Percentiles rank a stretch among this genome's conserved stretches.
phyloP scores from a whole-genome alignment of 352 stramenopile species.

The Sclerospora graminicola region DNA sequence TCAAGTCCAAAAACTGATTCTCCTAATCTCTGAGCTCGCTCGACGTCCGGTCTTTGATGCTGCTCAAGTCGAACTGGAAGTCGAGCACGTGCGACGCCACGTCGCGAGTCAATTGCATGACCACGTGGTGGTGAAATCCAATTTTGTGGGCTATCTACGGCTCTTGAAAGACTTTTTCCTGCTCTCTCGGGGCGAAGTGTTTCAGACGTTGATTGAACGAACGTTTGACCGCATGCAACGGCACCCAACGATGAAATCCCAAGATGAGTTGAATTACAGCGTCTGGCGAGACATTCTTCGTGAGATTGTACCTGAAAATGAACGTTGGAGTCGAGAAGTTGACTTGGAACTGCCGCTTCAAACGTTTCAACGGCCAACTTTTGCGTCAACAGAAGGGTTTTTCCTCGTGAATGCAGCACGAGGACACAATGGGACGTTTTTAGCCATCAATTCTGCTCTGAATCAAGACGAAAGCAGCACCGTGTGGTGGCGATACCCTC shows the following conservation, averaged over 20 bases:
- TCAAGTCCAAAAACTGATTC: conserved; percentile 40
- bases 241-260: conserved; percentile 36
- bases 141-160: conserved; percentile 49
- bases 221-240: conserved; percentile 42
- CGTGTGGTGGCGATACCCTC: conserved; percentile 40
- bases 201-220: conserved; percentile 62
- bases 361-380: conserved; percentile 38
- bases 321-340: conserved; percentile 29
- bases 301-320: conserved; percentile 38
- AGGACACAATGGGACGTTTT: conserved; percentile 19
- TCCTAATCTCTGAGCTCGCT: conserved; percentile 27
- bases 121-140: conserved; percentile 52
- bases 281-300: conserved; percentile 46
- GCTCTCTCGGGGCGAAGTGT: conserved; percentile 53
- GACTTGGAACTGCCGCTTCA: conserved; percentile 45
- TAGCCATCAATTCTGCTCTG: conserved; percentile 10
- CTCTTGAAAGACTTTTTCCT: conserved; percentile 63
- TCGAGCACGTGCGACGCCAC: conserved; percentile 44
- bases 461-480: conserved; percentile 18
- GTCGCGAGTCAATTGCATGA: conserved; percentile 48
- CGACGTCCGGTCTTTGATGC: conserved; percentile 33
- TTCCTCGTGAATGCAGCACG: conserved; percentile 15
- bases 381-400: conserved; percentile 26
- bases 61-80: conserved; percentile 34
- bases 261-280: conserved; percentile 55